Evolutionary conservation across 1,284 basidiomycete species (phyloP).

Genomic region (Afroboletus lepidellus): DNA sequence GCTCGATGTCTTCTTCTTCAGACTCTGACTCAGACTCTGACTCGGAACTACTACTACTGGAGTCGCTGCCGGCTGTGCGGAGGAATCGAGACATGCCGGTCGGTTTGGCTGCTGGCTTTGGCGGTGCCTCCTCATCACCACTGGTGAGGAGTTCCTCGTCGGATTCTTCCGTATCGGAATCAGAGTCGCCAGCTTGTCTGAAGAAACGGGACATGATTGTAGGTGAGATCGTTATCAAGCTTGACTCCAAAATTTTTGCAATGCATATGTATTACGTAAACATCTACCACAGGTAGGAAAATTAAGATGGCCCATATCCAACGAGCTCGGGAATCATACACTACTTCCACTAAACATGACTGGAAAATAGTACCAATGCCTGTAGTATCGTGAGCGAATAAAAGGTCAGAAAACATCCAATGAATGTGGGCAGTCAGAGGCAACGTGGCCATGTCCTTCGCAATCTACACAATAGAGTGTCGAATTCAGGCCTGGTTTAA

Average conservation of each 20-base stretch:
- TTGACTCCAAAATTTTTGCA: constrained; percentile 23
- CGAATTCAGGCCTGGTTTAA: constrained; percentile 10
- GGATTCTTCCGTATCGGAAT: constrained; percentile 74
- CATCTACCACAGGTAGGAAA: background rate
- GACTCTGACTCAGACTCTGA: constrained; percentile 47
- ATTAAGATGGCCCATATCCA: constrained; percentile 10
- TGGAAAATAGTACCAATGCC: constrained; percentile 6
- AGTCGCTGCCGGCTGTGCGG: constrained; percentile 49
- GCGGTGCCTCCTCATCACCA: constrained; percentile 62
- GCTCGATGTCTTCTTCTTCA: constrained; percentile 38
- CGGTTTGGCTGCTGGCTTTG: constrained; percentile 54
- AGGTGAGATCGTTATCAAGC: constrained; percentile 28
- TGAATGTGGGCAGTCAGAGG: constrained; percentile 75
- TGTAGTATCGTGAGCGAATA: constrained; percentile 8
- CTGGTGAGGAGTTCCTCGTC: constrained; percentile 82
- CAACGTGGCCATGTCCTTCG: constrained; percentile 67
- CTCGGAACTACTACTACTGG: constrained; percentile 39
- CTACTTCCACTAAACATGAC: constrained; percentile 13
- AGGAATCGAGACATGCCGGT: constrained; percentile 74
- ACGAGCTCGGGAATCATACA: constrained; percentile 15
- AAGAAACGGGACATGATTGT: constrained; percentile 82
- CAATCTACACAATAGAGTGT: constrained; percentile 74
- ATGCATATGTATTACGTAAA: constrained; percentile 27
- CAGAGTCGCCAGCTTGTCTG: constrained; percentile 78
- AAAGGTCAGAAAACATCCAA: constrained; percentile 69